Base-by-base conservation (phyloP, 1,284 basidiomycete genomes). In the Retiboletus flavoniger region DNA sequence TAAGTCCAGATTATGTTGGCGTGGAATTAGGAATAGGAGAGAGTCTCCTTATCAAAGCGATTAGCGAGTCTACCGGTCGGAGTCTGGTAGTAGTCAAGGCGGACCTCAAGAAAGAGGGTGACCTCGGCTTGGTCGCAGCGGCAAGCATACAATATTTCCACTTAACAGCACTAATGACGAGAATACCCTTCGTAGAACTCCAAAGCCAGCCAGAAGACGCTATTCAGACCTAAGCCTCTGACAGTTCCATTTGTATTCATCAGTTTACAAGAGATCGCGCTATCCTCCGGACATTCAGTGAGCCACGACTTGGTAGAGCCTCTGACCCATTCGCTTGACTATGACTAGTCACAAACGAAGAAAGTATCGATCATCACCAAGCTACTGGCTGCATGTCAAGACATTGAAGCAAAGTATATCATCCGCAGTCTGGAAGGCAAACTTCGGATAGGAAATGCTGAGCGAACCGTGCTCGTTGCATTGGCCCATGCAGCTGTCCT, bases 11-110 rank as follows among this genome's bases (percentile, higher is more conserved):
- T 72, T 99, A 99, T 72, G 79, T 94, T 60, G 96, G 97, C 4
- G 80, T 98, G 43, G 97, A 99, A 70, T 82, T 99, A 0, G 97
- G 97, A 31, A 96, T 99, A 55, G 97, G 97, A 29, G 97, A 99
- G 72, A 92, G 90, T 58, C 74, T 99, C 19, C 79, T 99, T 32
- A 84, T 98, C 69, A 99, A 98, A 68, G 95, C 97, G 14, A 98
- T 99, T 54, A 90, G 86, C 19, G 92, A 98, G 71, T 94, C 93
- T 7, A 98, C 95, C 0, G 97, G 97, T 10, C 82, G 97, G 53
- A 93, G 87, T 61, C 72, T 87, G 19, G 79, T 83, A 3, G 80
- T 88, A 43, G 86, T 99, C 65, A 99, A 98, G 69, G 83, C 89
- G 17, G 97, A 99, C 61, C 79, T 98, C 56, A 93, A 95, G 78